Percentiles rank a stretch among this genome's conserved stretches.
These are phyloP conservation scores for Apostasia ramifera DNA, from an alignment of 106 monocot genomes.

Conservation along the genomic window DNA sequence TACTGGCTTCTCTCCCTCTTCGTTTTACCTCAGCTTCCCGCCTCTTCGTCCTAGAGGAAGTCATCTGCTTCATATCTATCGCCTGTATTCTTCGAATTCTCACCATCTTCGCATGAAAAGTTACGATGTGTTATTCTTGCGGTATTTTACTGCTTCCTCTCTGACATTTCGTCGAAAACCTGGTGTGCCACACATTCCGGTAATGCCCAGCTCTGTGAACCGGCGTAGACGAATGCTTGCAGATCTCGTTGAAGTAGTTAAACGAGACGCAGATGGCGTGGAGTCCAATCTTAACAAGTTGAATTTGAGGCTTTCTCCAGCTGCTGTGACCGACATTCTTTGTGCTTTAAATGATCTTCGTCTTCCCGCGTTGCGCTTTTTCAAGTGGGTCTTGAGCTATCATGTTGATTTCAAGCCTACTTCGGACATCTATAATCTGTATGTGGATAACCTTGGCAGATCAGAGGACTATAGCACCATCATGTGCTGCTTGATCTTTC, in stretches of 20 bases:
- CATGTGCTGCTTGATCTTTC: conserved; percentile 32
- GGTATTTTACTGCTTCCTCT: neutral
- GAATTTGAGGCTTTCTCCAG: conserved; percentile 19
- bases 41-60: neutral
- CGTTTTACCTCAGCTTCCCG: neutral
- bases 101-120: neutral
- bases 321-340: conserved; percentile 20
- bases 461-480: conserved; percentile 37
- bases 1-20: neutral
- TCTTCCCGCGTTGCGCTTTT: conserved; percentile 45
- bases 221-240: neutral
- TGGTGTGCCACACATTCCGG: neutral
- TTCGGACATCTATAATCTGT: conserved; percentile 37
- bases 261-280: conserved; percentile 11
- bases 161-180: conserved; percentile 3
- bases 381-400: conserved; percentile 39
- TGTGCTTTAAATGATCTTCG: conserved; percentile 21
- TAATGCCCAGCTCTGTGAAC: neutral
- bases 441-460: conserved; percentile 55
- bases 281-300: conserved; percentile 29
- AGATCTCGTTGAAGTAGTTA: conserved; percentile 33
- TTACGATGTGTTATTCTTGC: too few relatives aligned
- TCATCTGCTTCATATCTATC: neutral
- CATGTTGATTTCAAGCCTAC: conserved; percentile 20
- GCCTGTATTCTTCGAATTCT: neutral